Base-by-base conservation (phyloP, 2,329 filamentous ascomycete species). In the Cladosporium phlei region DNA sequence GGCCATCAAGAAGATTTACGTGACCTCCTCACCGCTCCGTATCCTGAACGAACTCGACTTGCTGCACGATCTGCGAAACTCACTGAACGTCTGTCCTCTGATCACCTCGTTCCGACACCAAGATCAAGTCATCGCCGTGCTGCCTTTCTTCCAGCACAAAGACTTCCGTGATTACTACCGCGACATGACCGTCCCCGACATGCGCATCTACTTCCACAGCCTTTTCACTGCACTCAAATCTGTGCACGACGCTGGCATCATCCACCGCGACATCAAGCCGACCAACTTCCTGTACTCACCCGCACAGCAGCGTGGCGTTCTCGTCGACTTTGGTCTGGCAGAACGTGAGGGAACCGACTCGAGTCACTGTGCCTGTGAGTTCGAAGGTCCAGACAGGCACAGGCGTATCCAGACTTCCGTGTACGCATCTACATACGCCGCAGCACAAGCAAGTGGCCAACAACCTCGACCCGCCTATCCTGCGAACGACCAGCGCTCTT, bases 1-100 rank as follows among this genome's bases (percentile, higher is more conserved):
- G 52, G 93, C 94, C 16, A 87, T 98, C 68, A 98, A 98, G 72
- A 98, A 98, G 72, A 98, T 98, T 58, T 98, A 98, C 66, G 93
- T 97, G 54, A 98, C 94, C 1, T 96, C 90, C 52, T 96, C 89
- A 56, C 93, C 93, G 0, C 77, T 83, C 21, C 86, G 93, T 35
- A 97, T 98, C 57, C 80, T 95, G 62, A 98, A 98, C 69, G 93
- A 98, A 68, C 82, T 98, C 14, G 91, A 97, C 59, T 77, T 98
- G 17, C 79, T 98, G 17, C 82, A 95, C 63, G 89, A 95, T 63
- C 78, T 98, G 7, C 80, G 86, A 39, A 80, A 85, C 47, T 95
- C 86, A 50, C 77, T 81, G 29, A 88, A 88, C 2, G 90, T 98
- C 20, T 97, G 93, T 58, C 91, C 93, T 25, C 78, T 98, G 16